Conservation (phyloP, 1,284 basidiomycete genomes). For the Schizopora paradoxa region DNA sequence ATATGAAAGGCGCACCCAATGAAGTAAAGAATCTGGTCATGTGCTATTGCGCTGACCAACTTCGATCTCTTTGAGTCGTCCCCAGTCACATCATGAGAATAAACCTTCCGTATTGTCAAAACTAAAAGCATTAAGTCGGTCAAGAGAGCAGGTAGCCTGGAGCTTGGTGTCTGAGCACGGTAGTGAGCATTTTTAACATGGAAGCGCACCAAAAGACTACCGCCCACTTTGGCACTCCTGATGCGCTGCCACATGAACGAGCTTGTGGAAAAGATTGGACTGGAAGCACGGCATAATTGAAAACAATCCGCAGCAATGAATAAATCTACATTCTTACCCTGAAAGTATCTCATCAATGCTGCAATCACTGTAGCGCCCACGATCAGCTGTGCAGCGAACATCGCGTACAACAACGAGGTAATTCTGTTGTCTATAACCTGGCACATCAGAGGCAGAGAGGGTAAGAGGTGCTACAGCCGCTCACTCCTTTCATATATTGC, state of each 20-base stretch:
- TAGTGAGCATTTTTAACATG: neutral
- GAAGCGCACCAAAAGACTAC: conserved; percentile 4
- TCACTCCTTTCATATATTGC: conserved; percentile 10
- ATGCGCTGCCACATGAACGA: conserved; percentile 1
- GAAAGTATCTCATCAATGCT: neutral
- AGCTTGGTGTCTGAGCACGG: no score
- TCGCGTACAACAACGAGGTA: neutral
- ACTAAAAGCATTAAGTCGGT: conserved; percentile 6
- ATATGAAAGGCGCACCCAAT: conserved; percentile 6
- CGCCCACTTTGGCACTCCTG: neutral
- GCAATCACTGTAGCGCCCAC: conserved; percentile 4
- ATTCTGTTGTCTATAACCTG: neutral
- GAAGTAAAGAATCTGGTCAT: conserved; percentile 12
- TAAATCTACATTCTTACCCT: conserved; percentile 5
- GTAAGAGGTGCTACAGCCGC: neutral
- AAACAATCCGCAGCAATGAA: neutral
- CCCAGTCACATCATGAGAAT: neutral
- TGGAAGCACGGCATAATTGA: neutral
- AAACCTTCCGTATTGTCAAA: conserved; percentile 8
- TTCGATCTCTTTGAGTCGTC: neutral
- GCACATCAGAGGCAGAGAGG: no score
- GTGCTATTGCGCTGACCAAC: conserved; percentile 6
- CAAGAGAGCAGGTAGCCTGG: conserved; percentile 6
- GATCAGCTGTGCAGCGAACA: neutral
- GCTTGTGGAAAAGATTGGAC: conserved; percentile 1